Evolutionary conservation across 2,329 filamentous ascomycete genomes (phyloP).

Genomic region (Chaetomiaceae sp.): DNA sequence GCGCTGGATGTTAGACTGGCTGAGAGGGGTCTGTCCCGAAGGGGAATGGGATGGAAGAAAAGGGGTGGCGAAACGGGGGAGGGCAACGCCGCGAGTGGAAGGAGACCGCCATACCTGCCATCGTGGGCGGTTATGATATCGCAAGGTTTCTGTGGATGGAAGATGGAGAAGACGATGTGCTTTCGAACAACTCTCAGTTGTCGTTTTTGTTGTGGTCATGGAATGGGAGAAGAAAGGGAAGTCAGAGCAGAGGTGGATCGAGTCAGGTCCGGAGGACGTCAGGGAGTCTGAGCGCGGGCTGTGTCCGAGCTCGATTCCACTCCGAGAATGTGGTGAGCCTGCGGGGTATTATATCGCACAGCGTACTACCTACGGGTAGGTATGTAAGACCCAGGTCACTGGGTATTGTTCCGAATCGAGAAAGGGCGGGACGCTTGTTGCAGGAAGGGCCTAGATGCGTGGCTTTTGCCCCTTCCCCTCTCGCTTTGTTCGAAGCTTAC

Average conservation of each 20-base stretch:
- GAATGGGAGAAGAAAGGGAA: not conserved
- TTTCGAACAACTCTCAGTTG: not conserved
- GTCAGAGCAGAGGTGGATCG: not conserved
- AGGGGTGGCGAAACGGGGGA: too few species aligned
- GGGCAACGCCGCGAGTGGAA: too few species aligned
- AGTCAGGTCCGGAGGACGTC: not conserved
- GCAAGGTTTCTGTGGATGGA: not conserved
- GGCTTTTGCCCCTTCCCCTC: not conserved
- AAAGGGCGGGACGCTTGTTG: not conserved
- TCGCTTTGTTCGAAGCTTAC: conserved; percentile 1
- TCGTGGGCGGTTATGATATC: not conserved
- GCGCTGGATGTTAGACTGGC: not conserved
- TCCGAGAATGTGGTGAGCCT: too few species aligned
- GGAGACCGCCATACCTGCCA: conserved; percentile 6
- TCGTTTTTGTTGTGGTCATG: not conserved
- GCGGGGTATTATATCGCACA: not conserved
- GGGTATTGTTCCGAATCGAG: not conserved
- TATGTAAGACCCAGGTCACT: not conserved
- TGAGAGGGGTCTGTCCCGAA: not conserved
- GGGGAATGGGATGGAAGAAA: not conserved
- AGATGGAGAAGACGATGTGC: not conserved
- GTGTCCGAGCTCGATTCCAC: too few species aligned
- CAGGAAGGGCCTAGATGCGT: not conserved
- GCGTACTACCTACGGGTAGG: too few species aligned
- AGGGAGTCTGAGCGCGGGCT: not conserved